phyloP scores from a whole-genome alignment of 768 basidiomycete genomes.

The Serpula lacrymans region DNA sequence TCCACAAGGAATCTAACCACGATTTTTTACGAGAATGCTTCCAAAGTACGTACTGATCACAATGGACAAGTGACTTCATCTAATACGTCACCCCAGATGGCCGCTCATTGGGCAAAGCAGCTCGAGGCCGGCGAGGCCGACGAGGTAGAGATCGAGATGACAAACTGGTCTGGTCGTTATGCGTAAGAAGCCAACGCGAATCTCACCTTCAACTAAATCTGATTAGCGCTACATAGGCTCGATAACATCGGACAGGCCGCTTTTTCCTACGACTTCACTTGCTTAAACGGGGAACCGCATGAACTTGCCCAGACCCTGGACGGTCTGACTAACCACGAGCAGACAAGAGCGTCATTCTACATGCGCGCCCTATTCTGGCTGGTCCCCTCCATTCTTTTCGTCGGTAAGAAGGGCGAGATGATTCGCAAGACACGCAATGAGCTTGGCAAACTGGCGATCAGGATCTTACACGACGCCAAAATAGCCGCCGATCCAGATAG shows the following conservation, averaged over 20 bases:
- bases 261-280: constrained; percentile 60
- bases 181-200: constrained; percentile 40
- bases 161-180: constrained; percentile 58
- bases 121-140: constrained; percentile 39
- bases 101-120: constrained; percentile 45
- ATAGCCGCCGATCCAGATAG: constrained; percentile 38
- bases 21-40: constrained; percentile 54
- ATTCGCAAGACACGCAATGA: constrained; percentile 51
- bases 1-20: constrained; percentile 49
- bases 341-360: constrained; percentile 55
- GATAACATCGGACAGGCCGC: constrained; percentile 61
- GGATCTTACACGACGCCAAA: constrained; percentile 56
- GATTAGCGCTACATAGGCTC: constrained; percentile 32
- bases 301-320: constrained; percentile 51
- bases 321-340: constrained; percentile 58
- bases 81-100: constrained; percentile 31
- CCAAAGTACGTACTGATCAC: constrained; percentile 25
- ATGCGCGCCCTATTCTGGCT: constrained; percentile 64
- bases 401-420: constrained; percentile 58
- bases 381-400: constrained; percentile 49
- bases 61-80: not conserved
- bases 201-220: constrained; percentile 1
- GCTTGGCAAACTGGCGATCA: constrained; percentile 47
- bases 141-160: constrained; percentile 49
- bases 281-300: constrained; percentile 47